Evolutionary conservation across 495 filamentous ascomycete genomes (phyloP).

Genomic region (Annulohypoxylon maeteangense): DNA sequence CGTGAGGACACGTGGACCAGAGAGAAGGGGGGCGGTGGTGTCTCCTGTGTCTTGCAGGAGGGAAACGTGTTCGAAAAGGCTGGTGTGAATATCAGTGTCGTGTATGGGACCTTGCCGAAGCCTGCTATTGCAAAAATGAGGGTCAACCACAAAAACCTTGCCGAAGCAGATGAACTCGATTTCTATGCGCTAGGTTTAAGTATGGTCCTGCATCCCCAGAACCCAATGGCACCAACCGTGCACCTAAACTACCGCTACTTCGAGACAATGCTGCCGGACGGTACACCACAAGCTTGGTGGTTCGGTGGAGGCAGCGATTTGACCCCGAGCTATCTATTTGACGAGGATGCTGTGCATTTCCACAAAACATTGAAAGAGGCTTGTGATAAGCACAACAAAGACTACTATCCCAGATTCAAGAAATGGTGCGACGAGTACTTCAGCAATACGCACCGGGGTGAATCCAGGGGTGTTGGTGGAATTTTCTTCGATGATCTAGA

Average conservation of each 20-base stretch:
- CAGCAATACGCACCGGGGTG: conserved; percentile 86
- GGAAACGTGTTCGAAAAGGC: conserved; percentile 99
- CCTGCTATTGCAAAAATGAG: conserved; percentile 93
- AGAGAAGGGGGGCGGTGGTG: conserved; percentile 81
- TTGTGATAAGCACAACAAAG: conserved; percentile 92
- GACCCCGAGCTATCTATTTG: conserved; percentile 93
- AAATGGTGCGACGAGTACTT: conserved; percentile 99
- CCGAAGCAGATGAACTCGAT: conserved; percentile 72
- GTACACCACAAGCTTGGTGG: conserved; percentile 89
- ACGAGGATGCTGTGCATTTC: conserved; percentile 97
- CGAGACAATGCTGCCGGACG: conserved; percentile 84
- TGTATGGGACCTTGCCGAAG: conserved; percentile 91
- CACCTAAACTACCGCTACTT: conserved; percentile 99
- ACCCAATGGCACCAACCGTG: conserved; percentile 97
- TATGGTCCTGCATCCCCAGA: conserved; percentile 89
- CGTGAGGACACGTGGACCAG: conserved; percentile 86
- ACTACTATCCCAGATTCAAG: conserved; percentile 96
- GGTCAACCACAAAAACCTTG: conserved; percentile 91
- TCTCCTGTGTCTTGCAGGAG: conserved; percentile 93
- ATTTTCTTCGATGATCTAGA: conserved; percentile 99
- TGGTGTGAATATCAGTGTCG: conserved; percentile 92
- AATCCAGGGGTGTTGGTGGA: conserved; percentile 90
- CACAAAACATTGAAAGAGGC: conserved; percentile 91
- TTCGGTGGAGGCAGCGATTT: conserved; percentile 96
- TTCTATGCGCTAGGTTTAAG: conserved; percentile 97